phyloP scores from a whole-genome alignment of 2,329 filamentous ascomycete species.

The Fusarium tricinctum region DNA sequence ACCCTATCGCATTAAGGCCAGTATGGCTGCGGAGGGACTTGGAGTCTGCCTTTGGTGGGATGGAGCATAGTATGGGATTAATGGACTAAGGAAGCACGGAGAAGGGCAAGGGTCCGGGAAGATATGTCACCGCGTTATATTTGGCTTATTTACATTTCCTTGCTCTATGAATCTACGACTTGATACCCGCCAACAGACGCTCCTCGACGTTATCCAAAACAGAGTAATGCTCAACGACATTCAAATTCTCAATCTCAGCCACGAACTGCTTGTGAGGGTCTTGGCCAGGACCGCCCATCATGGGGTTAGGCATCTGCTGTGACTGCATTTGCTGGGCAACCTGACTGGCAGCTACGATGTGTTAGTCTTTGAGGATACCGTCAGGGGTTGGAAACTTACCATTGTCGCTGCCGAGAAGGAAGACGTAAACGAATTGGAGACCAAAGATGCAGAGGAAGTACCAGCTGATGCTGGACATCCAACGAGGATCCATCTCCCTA shows the following conservation, averaged over 20 bases:
- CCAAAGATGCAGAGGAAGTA: conserved; percentile 99
- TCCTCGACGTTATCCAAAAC: conserved; percentile 91
- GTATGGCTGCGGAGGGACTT: conserved; percentile 73
- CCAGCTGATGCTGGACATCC: conserved; percentile 99
- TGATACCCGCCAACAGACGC: conserved; percentile 75
- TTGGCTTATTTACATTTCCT: conserved; percentile 48
- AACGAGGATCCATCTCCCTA: conserved; percentile 94
- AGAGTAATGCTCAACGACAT: conserved; percentile 93
- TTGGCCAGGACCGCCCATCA: conserved; percentile 92
- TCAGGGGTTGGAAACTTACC: conserved; percentile 67
- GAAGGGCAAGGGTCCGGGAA: conserved; percentile 12
- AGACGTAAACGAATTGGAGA: conserved; percentile 96
- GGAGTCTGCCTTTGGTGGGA: conserved; percentile 77
- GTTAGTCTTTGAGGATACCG: conserved; percentile 17
- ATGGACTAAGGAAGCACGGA: conserved; percentile 26
- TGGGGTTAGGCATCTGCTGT: conserved; percentile 65
- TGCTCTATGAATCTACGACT: conserved; percentile 55
- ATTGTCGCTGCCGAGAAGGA: conserved; percentile 95
- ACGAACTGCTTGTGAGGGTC: conserved; percentile 97
- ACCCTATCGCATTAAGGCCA: conserved; percentile 78
- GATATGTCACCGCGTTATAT: conserved; percentile 45
- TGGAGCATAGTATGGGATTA: conserved; percentile 40
- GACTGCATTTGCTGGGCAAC: conserved; percentile 90
- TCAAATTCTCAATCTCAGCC: conserved; percentile 93
- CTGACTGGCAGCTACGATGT: conserved; percentile 81